These are phyloP conservation scores for Thalia dealbata DNA, from an alignment of 176 grass and related monocot species.

Conservation along the genomic window DNA sequence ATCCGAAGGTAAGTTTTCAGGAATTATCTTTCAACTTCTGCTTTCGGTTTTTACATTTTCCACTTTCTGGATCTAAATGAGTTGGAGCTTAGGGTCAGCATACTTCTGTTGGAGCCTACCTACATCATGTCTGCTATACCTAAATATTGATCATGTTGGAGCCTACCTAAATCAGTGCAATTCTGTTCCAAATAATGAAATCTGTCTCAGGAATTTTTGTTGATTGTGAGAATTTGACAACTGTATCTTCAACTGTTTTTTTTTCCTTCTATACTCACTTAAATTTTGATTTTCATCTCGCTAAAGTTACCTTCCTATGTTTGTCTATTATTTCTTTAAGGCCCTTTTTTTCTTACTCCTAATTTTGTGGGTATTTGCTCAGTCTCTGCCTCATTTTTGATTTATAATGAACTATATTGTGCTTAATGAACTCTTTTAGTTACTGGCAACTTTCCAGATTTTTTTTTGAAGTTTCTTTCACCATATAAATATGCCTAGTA, in stretches of 20 bases:
- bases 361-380: background rate
- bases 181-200: background rate
- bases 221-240: background rate
- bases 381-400: background rate
- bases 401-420: background rate
- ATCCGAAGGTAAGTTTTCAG: slow-evolving; percentile 48
- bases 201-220: background rate
- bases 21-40: background rate
- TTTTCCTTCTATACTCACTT: background rate
- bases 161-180: background rate
- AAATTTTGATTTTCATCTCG: too few relatives aligned
- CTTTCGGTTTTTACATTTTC: background rate
- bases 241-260: background rate
- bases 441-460: background rate
- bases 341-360: background rate
- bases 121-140: background rate
- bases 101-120: background rate
- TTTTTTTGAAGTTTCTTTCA: background rate
- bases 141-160: too few relatives aligned
- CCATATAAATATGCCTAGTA: background rate
- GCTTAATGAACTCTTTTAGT: background rate
- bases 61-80: too few relatives aligned
- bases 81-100: background rate
- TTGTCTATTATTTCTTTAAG: too few relatives aligned
- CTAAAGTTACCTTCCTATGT: too few relatives aligned